A percentile compares a stretch with the other conserved stretches of the same genome.
Evolutionary conservation across 148 eudicot species (phyloP).

Genomic region (Salicornia ramosissima): DNA sequence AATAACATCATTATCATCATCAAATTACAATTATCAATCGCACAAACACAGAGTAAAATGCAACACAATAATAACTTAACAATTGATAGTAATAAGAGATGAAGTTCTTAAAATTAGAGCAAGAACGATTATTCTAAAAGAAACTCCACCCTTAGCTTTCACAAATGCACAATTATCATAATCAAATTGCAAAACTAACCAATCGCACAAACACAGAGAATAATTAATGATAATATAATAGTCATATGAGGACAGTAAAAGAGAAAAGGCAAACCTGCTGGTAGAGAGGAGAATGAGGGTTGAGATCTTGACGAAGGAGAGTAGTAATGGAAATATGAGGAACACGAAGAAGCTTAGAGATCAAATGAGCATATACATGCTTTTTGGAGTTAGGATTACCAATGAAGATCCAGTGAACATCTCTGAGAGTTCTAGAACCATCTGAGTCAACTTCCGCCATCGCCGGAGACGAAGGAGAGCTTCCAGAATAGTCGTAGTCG

Average conservation of each 20-base stretch:
- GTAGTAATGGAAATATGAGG: conserved; percentile 31
- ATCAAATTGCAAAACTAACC: no score
- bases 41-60: no score
- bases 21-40: no score
- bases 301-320: conserved; percentile 40
- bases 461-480: conserved; percentile 4
- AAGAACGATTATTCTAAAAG: no score
- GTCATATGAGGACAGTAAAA: neutral
- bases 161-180: no score
- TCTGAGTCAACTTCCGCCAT: conserved; percentile 17
- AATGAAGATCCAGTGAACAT: conserved; percentile 47
- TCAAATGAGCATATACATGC: conserved; percentile 33
- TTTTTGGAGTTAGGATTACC: conserved; percentile 38
- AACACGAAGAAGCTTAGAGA: conserved; percentile 35
- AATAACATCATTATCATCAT: no score
- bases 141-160: no score
- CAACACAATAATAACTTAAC: no score
- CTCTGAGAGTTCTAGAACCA: conserved; percentile 18
- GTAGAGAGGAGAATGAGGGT: conserved; percentile 33
- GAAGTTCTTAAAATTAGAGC: no score
- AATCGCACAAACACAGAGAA: no score
- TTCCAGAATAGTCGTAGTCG: conserved; percentile 5
- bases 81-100: no score
- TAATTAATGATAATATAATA: neutral
- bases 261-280: conserved; percentile 20